phyloP scores from a whole-genome alignment of 805 yeast species.

The Lipomyces kockii region DNA sequence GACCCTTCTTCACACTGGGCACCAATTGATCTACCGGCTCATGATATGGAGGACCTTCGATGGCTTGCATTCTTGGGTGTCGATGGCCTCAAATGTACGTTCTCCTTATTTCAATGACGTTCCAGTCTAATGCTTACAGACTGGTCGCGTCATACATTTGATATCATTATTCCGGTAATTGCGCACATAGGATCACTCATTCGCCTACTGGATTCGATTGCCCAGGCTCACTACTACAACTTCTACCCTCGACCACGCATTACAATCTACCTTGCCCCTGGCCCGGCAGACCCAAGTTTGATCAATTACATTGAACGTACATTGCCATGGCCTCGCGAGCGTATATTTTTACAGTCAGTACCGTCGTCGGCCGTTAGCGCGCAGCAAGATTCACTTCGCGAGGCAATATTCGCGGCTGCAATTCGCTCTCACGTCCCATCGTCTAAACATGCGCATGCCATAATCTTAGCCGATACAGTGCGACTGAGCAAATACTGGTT shows the following conservation, averaged over 20 bases:
- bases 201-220: slow-evolving; percentile 26
- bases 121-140: slow-evolving; percentile 7
- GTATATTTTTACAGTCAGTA: slow-evolving; percentile 22
- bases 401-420: slow-evolving; percentile 21
- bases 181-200: slow-evolving; percentile 29
- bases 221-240: slow-evolving; percentile 31
- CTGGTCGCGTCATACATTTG: slow-evolving; percentile 31
- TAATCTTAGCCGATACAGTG: slow-evolving; percentile 30
- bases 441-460: slow-evolving; percentile 20
- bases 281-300: slow-evolving; percentile 26
- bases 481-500: slow-evolving; percentile 30
- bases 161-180: slow-evolving; percentile 30
- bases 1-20: slow-evolving; percentile 25
- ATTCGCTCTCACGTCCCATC: slow-evolving; percentile 32
- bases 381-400: slow-evolving; percentile 9
- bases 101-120: too few species aligned
- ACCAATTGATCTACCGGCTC: slow-evolving; percentile 34
- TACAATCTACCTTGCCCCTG: slow-evolving; percentile 33
- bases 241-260: slow-evolving; percentile 32
- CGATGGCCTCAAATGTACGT: slow-evolving; percentile 21
- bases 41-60: slow-evolving; percentile 18
- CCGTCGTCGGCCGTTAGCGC: slow-evolving; percentile 11
- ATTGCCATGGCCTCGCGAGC: slow-evolving; percentile 29
- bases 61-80: slow-evolving; percentile 28
- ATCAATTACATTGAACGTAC: slow-evolving; percentile 28